Evolutionary conservation across 2,329 filamentous ascomycete genomes (phyloP).

Genomic region (Podosphaera xanthii): DNA sequence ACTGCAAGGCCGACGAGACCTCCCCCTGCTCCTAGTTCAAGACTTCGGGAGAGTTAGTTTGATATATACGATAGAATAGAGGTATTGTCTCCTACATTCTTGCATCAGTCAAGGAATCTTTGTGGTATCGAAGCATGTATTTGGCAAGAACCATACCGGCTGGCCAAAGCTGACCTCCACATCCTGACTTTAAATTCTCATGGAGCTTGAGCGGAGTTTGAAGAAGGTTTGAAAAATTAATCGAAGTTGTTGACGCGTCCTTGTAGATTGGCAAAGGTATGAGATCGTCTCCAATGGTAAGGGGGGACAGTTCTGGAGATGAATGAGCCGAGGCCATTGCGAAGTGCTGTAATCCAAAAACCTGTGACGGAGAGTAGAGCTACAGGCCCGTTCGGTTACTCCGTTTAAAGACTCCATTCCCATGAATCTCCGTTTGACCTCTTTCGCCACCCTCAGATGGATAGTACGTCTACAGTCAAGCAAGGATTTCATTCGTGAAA

Average conservation of each 20-base stretch:
- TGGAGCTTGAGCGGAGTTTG: constrained; percentile 47
- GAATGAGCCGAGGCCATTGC: constrained; percentile 12
- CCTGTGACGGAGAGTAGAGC: neutral
- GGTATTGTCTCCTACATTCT: constrained; percentile 34
- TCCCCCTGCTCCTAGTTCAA: constrained; percentile 81
- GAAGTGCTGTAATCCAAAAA: neutral
- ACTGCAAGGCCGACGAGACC: constrained; percentile 57
- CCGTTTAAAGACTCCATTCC: too few species aligned
- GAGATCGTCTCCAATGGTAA: constrained; percentile 27
- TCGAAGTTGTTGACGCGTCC: constrained; percentile 25
- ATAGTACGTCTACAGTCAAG: too few species aligned
- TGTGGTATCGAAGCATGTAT: constrained; percentile 60
- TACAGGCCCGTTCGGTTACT: too few species aligned
- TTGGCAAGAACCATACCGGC: constrained; percentile 73
- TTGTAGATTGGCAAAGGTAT: constrained; percentile 38
- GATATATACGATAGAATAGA: neutral
- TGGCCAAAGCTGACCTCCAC: constrained; percentile 85
- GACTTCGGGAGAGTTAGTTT: constrained; percentile 23
- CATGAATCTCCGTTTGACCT: too few species aligned
- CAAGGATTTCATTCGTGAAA: too few species aligned
- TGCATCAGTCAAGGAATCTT: constrained; percentile 35
- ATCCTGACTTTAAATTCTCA: constrained; percentile 71
- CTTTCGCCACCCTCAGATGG: too few species aligned
- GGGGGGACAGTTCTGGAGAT: constrained; percentile 15
- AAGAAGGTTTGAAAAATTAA: constrained; percentile 54